A percentile compares a stretch with the other conserved stretches of the same genome.
phyloP scores from a whole-genome alignment of 2,329 filamentous ascomycete genomes.

The Colletotrichum higginsianum region DNA sequence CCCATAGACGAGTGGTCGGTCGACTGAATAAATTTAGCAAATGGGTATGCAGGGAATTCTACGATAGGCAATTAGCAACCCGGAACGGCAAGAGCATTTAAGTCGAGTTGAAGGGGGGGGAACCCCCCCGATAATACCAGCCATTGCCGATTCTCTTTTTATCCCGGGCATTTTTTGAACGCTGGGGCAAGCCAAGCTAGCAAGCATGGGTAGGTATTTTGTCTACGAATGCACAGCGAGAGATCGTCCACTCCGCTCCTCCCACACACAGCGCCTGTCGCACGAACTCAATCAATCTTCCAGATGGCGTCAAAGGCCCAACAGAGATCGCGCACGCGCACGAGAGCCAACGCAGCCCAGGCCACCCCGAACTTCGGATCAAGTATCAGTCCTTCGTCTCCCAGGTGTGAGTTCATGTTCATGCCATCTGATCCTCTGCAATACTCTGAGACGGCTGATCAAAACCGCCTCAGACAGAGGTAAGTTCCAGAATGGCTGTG shows the following conservation, averaged over 20 bases:
- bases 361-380: constrained; percentile 26
- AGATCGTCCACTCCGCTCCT: background rate
- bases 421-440: constrained; percentile 42
- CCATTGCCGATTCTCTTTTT: constrained; percentile 25
- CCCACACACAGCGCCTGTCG: constrained; percentile 25
- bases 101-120: background rate
- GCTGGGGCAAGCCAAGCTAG: background rate
- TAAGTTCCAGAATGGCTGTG: constrained; percentile 44
- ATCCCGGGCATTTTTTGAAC: background rate
- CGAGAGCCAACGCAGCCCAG: constrained; percentile 28
- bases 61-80: constrained; percentile 32
- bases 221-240: constrained; percentile 14
- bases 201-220: background rate
- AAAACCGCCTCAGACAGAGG: constrained; percentile 41
- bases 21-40: constrained; percentile 39
- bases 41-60: constrained; percentile 26
- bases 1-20: constrained; percentile 14
- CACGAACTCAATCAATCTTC: constrained; percentile 39
- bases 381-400: background rate
- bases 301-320: constrained; percentile 37
- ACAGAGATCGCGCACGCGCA: constrained; percentile 28
- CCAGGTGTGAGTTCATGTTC: constrained; percentile 32
- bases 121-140: constrained; percentile 3
- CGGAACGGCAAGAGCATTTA: background rate
- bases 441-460: constrained; percentile 48